Conservation (phyloP, 768 basidiomycete genomes). For the Xanthoconium purpureum region DNA sequence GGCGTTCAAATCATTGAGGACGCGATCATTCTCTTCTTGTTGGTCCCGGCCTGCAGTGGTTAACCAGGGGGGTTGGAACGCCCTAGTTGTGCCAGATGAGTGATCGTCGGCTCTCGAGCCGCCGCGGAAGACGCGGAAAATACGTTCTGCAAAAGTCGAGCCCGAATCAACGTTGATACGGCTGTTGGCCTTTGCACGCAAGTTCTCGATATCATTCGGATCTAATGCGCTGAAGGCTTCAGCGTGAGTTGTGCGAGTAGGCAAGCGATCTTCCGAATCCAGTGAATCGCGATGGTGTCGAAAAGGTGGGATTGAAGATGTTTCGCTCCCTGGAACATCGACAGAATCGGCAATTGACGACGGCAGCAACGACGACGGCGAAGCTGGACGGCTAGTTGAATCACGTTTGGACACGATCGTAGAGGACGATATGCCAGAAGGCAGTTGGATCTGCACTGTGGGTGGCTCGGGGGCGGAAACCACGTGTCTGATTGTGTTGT, state of each 20-base stretch:
- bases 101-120: constrained; percentile 22
- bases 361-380: constrained; percentile 14
- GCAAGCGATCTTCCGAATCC: constrained; percentile 28
- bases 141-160: constrained; percentile 19
- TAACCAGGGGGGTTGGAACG: constrained; percentile 59
- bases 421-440: constrained; percentile 20
- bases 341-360: constrained; percentile 5
- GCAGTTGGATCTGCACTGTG: constrained; percentile 13
- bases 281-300: constrained; percentile 17
- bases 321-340: constrained; percentile 7
- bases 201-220: constrained; percentile 48
- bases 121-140: constrained; percentile 22
- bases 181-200: constrained; percentile 33
- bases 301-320: constrained; percentile 9
- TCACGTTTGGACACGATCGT: constrained; percentile 1
- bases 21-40: constrained; percentile 65
- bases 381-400: constrained; percentile 20
- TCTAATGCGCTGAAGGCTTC: constrained; percentile 62
- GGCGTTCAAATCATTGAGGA: constrained; percentile 65
- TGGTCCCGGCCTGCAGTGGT: constrained; percentile 58
- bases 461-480: constrained; percentile 9
- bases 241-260: constrained; percentile 55
- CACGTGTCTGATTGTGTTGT: constrained; percentile 4
- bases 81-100: constrained; percentile 24
- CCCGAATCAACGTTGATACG: constrained; percentile 21